Base-by-base conservation (phyloP, 176 grass and related monocot species). In the Bromus sterilis region DNA sequence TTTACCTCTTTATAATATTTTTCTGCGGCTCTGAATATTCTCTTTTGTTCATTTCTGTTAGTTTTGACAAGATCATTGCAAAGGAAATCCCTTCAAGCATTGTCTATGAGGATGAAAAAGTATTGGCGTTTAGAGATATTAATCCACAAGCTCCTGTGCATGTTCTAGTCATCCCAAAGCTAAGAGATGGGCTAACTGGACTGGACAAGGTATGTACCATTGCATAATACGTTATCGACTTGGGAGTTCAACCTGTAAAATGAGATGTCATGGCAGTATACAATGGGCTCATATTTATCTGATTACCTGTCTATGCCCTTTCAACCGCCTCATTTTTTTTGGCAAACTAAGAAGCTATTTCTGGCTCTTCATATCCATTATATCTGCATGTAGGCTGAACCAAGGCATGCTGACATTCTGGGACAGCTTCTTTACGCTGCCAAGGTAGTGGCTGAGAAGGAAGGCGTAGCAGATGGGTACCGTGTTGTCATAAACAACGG, bases 11-110 rank as follows among this genome's bases (percentile, higher is more conserved):
- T 24, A 44, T 67, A 30, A 53, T 20, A 28, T 53, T 26, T 31
- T 71, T 74, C 11, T 29, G 35, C 34, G 7, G 3, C 55, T 44
- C 36, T 77, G 65, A 79, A 78, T 51, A 28, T 62, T 80, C 39
- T 24, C 26, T 11, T 51, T 11, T 78, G 14, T 64, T 88, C 65
- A 43, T 8, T 73, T 87, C 12, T 76, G 28, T 58, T 75, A 98
- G 88, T 91, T 98, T 93, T 79, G 95, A 98, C 88, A 94, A 98
- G 88, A 98, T 98, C 37, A 98, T 98, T 67, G 78, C 95, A 56
- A 98, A 89, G 86, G 92, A 94, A 79, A 98, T 94, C 74, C 88
- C 92, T 75, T 91, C 90, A 43, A 85, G 66, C 44, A 76, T 98
- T 56, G 78, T 98, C 34, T 98, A 86, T 32, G 95, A 98, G 68